These are phyloP conservation scores for Monosporozyma aerobia DNA, from an alignment of 805 yeast genomes.

Conservation along the genomic window DNA sequence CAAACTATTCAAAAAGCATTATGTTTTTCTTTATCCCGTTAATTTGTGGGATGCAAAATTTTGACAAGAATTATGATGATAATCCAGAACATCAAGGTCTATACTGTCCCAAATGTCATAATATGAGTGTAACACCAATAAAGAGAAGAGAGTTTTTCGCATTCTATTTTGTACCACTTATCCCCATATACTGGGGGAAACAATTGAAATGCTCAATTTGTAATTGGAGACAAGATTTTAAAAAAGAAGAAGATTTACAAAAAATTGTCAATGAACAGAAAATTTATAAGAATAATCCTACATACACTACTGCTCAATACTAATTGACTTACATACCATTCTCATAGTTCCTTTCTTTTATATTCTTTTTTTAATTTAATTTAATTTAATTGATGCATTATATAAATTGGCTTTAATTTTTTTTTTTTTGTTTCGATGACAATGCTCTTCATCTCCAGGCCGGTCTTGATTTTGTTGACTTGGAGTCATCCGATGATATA, in stretches of 20 bases:
- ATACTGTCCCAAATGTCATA: conserved; percentile 53
- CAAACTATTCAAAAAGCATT: not conserved
- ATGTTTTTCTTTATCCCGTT: conserved; percentile 26
- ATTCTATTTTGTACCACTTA: conserved; percentile 44
- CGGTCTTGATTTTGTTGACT: conserved; percentile 5
- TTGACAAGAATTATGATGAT: conserved; percentile 24
- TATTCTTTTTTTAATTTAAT: not conserved
- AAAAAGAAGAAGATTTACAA: conserved; percentile 23
- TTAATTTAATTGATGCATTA: not conserved
- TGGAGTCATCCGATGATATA: not conserved
- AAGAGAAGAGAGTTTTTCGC: conserved; percentile 46
- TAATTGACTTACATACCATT: not conserved
- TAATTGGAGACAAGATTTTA: conserved; percentile 37
- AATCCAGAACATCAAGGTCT: conserved; percentile 20
- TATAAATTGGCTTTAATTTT: not conserved
- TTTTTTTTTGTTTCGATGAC: not conserved
- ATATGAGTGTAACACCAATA: conserved; percentile 43
- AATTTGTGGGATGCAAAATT: conserved; percentile 30
- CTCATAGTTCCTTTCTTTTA: not conserved
- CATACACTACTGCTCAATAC: not conserved
- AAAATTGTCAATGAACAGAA: conserved; percentile 17
- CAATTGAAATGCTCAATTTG: conserved; percentile 44
- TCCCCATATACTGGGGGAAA: conserved; percentile 46
- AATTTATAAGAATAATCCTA: not conserved
- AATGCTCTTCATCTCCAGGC: conserved; percentile 9